These are phyloP conservation scores for Podospora bellae-mahoneyi DNA, from an alignment of 495 filamentous ascomycete species.

Conservation along the genomic window DNA sequence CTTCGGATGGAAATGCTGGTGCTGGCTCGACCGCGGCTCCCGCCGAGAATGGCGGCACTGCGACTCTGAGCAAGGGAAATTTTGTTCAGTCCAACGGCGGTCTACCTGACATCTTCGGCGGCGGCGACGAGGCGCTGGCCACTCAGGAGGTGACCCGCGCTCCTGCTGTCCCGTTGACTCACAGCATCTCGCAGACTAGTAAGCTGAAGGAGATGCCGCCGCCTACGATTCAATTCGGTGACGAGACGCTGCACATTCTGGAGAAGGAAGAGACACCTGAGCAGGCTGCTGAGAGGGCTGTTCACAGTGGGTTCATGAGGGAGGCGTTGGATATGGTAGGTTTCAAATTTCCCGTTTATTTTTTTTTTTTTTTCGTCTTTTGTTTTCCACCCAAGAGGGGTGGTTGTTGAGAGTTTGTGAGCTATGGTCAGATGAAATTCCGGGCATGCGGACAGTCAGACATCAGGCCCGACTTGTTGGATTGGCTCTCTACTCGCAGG, in stretches of 20 bases:
- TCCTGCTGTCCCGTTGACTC: slow-evolving; percentile 20
- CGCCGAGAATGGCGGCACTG: not conserved
- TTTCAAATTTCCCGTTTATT: not conserved
- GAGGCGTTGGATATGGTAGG: slow-evolving; percentile 67
- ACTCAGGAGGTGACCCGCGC: slow-evolving; percentile 18
- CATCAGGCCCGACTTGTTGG: not conserved
- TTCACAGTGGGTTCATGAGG: slow-evolving; percentile 63
- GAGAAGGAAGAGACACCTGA: slow-evolving; percentile 26
- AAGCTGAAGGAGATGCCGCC: slow-evolving; percentile 24
- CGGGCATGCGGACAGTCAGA: not conserved
- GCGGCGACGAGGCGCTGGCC: not conserved
- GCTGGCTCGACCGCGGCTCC: not conserved
- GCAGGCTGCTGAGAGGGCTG: slow-evolving; percentile 32
- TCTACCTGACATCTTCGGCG: not conserved
- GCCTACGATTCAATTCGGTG: slow-evolving; percentile 11
- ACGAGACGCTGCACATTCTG: slow-evolving; percentile 15
- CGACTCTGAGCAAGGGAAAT: not conserved
- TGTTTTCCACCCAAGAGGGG: not conserved
- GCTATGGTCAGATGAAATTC: not conserved
- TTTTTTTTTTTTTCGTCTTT: not conserved
- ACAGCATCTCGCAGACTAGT: slow-evolving; percentile 30
- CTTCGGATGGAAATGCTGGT: slow-evolving; percentile 7
- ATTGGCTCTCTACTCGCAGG: not conserved
- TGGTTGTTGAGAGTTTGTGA: not conserved
- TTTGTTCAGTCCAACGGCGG: not conserved